Evolutionary conservation across 495 filamentous ascomycete species (phyloP).

Genomic region (Penicillium macrosclerotiorum): DNA sequence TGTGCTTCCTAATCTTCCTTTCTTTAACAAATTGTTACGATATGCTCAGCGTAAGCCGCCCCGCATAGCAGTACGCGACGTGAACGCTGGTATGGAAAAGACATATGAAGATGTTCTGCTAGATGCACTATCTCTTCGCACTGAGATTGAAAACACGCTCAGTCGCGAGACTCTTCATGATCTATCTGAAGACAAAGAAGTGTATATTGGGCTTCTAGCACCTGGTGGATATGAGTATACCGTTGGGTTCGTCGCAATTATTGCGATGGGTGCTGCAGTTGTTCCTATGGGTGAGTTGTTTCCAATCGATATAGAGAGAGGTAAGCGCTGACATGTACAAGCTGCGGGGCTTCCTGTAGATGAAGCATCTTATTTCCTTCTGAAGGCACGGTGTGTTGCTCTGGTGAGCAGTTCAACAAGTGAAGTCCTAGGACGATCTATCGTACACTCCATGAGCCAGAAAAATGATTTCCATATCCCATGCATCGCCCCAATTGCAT

Average conservation of each 20-base stretch:
- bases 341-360: slow-evolving; percentile 30
- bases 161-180: slow-evolving; percentile 11
- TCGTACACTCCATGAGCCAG: slow-evolving; percentile 12
- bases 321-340: neutral
- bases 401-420: slow-evolving; percentile 18
- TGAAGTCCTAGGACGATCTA: slow-evolving; percentile 14
- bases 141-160: slow-evolving; percentile 11
- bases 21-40: slow-evolving; percentile 29
- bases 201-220: slow-evolving; percentile 46
- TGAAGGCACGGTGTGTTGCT: slow-evolving; percentile 28
- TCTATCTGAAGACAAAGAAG: slow-evolving; percentile 34
- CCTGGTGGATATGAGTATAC: slow-evolving; percentile 49
- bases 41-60: slow-evolving; percentile 23
- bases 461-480: slow-evolving; percentile 16
- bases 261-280: slow-evolving; percentile 44
- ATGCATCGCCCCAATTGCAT: slow-evolving; percentile 20
- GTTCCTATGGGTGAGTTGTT: slow-evolving; percentile 31
- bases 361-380: slow-evolving; percentile 45
- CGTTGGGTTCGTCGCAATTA: slow-evolving; percentile 42
- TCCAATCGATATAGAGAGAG: too few relatives aligned
- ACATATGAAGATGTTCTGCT: slow-evolving; percentile 25
- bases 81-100: slow-evolving; percentile 28
- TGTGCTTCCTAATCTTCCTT: slow-evolving; percentile 23
- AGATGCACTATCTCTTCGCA: slow-evolving; percentile 20
- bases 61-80: slow-evolving; percentile 22